Conservation (phyloP, 1,284 basidiomycete genomes). For the Rhizopogon parksii region DNA sequence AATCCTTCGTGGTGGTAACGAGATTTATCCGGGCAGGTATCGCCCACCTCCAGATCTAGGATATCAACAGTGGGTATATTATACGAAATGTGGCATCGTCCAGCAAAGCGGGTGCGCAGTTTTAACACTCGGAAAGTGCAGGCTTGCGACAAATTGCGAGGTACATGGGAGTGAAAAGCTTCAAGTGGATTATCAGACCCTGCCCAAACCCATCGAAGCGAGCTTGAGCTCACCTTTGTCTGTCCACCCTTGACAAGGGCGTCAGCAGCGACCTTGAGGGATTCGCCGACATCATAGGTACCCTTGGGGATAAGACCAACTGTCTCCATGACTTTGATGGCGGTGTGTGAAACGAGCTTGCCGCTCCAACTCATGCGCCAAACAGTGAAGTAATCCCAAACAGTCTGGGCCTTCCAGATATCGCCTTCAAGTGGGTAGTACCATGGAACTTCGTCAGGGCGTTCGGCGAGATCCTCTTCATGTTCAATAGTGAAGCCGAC, state of each 20-base stretch:
- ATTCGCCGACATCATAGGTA: slow-evolving; percentile 87
- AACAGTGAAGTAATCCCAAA: slow-evolving; percentile 86
- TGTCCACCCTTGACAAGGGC: slow-evolving; percentile 82
- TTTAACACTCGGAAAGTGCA: slow-evolving; percentile 2
- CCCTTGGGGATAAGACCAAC: slow-evolving; percentile 86
- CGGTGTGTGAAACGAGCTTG: slow-evolving; percentile 78
- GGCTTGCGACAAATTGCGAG: slow-evolving; percentile 67
- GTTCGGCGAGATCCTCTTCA: slow-evolving; percentile 92
- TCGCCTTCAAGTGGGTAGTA: slow-evolving; percentile 97
- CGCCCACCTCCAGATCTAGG: neutral
- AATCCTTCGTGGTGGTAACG: too few relatives aligned
- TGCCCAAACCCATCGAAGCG: neutral
- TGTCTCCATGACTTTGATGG: slow-evolving; percentile 74
- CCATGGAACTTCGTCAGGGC: slow-evolving; percentile 80
- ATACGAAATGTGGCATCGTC: neutral
- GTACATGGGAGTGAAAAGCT: slow-evolving; percentile 83
- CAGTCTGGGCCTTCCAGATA: slow-evolving; percentile 85
- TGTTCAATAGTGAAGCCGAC: slow-evolving; percentile 89
- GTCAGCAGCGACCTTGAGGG: slow-evolving; percentile 77
- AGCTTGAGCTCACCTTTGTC: slow-evolving; percentile 57
- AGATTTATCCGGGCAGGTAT: too few relatives aligned
- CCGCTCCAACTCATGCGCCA: slow-evolving; percentile 91
- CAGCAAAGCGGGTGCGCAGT: slow-evolving; percentile 3
- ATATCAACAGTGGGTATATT: slow-evolving; percentile 4
- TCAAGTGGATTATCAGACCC: slow-evolving; percentile 5